Conservation (phyloP, 768 basidiomycete species). For the Pleurotus ostreatus region DNA sequence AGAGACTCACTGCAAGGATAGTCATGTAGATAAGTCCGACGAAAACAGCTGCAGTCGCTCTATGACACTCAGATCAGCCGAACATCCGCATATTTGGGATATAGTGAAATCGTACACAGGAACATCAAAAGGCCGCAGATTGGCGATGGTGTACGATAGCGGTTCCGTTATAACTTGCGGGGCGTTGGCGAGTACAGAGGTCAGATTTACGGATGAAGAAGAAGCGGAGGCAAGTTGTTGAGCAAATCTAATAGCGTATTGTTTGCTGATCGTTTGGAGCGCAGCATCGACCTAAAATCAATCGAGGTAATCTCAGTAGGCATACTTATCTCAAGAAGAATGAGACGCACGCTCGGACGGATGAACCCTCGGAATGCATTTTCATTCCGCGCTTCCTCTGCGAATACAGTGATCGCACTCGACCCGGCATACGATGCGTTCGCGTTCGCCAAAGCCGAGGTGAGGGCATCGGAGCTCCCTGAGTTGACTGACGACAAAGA, state of each 20-base stretch:
- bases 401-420: constrained; percentile 44
- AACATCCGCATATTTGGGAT: too few species aligned
- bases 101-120: too few species aligned
- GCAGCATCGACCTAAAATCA: background rate
- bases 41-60: constrained; percentile 49
- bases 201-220: too few species aligned
- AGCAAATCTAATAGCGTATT: constrained; percentile 17
- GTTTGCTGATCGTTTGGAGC: constrained; percentile 3
- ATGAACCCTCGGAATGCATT: constrained; percentile 51
- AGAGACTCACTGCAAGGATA: constrained; percentile 28
- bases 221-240: constrained; percentile 20
- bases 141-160: constrained; percentile 41
- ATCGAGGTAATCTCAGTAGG: background rate
- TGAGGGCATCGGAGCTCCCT: constrained; percentile 32
- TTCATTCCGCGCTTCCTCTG: constrained; percentile 50
- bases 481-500: constrained; percentile 31
- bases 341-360: constrained; percentile 24
- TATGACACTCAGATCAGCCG: constrained; percentile 14
- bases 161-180: constrained; percentile 49
- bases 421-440: constrained; percentile 45
- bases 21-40: constrained; percentile 52
- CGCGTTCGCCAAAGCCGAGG: constrained; percentile 29
- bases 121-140: constrained; percentile 53
- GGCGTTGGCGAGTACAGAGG: constrained; percentile 22
- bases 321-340: constrained; percentile 8